A percentile compares a stretch with the other conserved stretches of the same genome.
These are phyloP conservation scores for Melaleuca alternifolia DNA, from an alignment of 345 rosid species.

Conservation along the genomic window DNA sequence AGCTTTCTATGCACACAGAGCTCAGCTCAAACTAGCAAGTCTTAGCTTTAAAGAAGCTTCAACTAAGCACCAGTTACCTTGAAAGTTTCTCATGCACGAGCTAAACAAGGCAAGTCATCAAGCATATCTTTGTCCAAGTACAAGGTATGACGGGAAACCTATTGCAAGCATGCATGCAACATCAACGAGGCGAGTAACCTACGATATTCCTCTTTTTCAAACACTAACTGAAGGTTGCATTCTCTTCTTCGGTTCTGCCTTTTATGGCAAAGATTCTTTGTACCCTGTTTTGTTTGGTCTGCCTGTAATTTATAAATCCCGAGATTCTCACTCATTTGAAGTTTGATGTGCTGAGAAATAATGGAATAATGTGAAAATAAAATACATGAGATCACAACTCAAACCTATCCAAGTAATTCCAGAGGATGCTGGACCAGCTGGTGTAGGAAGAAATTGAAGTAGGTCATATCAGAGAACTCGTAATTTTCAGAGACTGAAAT, in stretches of 20 bases:
- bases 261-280: background rate
- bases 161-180: too few species aligned
- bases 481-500: background rate
- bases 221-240: background rate
- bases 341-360: background rate
- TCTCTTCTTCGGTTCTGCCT: background rate
- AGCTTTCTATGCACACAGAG: background rate
- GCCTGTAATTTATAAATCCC: background rate
- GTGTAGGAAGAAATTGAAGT: background rate
- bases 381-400: background rate
- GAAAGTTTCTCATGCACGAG: too few species aligned
- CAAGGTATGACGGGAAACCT: background rate
- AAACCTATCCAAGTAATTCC: background rate
- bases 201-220: background rate
- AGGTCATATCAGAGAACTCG: background rate
- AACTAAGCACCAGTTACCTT: too few species aligned
- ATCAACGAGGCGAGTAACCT: background rate
- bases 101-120: too few species aligned
- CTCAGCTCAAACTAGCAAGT: background rate
- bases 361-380: background rate
- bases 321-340: background rate
- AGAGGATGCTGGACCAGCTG: background rate
- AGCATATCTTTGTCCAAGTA: too few species aligned
- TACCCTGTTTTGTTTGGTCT: background rate
- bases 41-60: too few species aligned